Conservation (phyloP, 192 early-diverging fungal genomes). For the Podila horticola region DNA sequence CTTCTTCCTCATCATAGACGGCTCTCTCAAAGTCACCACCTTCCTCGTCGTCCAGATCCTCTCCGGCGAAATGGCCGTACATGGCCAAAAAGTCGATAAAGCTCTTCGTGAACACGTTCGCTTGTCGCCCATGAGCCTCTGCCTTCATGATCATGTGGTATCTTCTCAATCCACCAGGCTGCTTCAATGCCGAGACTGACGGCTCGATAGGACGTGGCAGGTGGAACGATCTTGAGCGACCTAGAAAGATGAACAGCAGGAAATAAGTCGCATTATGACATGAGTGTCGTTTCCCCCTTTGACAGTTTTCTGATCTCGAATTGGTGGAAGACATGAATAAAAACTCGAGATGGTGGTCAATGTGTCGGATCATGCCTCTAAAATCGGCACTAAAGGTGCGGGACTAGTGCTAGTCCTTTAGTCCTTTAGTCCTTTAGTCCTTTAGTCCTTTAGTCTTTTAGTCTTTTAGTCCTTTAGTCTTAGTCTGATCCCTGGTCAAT, state of each 20-base stretch:
- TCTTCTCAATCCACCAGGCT: slow-evolving; percentile 91
- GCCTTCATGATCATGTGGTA: slow-evolving; percentile 85
- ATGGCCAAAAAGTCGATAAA: slow-evolving; percentile 95
- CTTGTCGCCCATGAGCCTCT: slow-evolving; percentile 67
- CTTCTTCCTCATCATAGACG: slow-evolving; percentile 58
- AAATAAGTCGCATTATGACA: background rate
- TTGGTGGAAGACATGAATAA: background rate
- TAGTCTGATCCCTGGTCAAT: slow-evolving; percentile 14
- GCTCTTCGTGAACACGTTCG: slow-evolving; percentile 85
- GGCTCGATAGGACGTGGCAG: slow-evolving; percentile 63
- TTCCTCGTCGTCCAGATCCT: slow-evolving; percentile 86
- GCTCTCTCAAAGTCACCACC: slow-evolving; percentile 43
- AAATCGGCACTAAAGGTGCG: background rate
- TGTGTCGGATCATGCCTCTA: background rate
- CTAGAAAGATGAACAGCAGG: slow-evolving; percentile 11
- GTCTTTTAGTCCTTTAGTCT: background rate
- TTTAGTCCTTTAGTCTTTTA: background rate
- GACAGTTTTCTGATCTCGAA: background rate
- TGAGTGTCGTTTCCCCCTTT: too few species aligned
- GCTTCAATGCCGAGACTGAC: slow-evolving; percentile 66
- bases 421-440: too few species aligned
- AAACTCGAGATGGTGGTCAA: background rate
- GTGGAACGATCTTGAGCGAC: slow-evolving; percentile 67
- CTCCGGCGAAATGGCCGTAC: slow-evolving; percentile 95
- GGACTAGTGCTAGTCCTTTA: background rate